Base-by-base conservation (phyloP, 1,284 basidiomycete species). In the Cryptococcus neoformans region DNA sequence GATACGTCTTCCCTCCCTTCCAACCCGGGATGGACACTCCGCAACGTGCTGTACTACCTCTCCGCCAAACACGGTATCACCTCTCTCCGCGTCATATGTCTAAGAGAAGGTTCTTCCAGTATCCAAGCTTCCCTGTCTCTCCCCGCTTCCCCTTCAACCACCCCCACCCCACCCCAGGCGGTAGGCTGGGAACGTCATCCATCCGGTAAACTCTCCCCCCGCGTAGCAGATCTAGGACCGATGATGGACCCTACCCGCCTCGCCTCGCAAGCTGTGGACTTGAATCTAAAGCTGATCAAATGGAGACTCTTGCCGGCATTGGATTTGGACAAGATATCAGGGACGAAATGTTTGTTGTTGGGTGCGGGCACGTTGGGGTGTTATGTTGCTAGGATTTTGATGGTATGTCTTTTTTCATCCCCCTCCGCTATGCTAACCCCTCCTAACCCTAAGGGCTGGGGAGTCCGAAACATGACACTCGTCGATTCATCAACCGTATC, bases 341-440 rank as follows among this genome's bases (percentile, higher is more conserved):
- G 75, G 0, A 92, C 92, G 0, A 84, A 81, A 51, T 96, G 91
- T 73, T 80, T 99, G 1, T 79, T 98, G 1, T 84, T 99, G 0
- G 96, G 95, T 4, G 93, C 95, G 0, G 95, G 96, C 0, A 99
- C 96, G 0, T 81, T 99, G 11, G 96, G 96, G 0, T 99, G 96
- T 75, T 98, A 98, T 69, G 94, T 98, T 14, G 87, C 94, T 0
- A 80, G 92, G 16, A 86, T 87, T 2, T 80, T 98, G 11, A 90
- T 97, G 86, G 92, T 93, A 49, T 38, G 81, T 72, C 16, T 36
- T n/a, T 35, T 16, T 37, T 40, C 17, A 8, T 41, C 28, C 49
- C 49, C 45, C 14, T 10, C 9, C 41, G 8, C 11, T 16, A 12
- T 12, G 12, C 12, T 2, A 34, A 38, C 37, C 49, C 53, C 21